Conservation (phyloP, 23 red algal species). For the Rhodosorus marinus region DNA sequence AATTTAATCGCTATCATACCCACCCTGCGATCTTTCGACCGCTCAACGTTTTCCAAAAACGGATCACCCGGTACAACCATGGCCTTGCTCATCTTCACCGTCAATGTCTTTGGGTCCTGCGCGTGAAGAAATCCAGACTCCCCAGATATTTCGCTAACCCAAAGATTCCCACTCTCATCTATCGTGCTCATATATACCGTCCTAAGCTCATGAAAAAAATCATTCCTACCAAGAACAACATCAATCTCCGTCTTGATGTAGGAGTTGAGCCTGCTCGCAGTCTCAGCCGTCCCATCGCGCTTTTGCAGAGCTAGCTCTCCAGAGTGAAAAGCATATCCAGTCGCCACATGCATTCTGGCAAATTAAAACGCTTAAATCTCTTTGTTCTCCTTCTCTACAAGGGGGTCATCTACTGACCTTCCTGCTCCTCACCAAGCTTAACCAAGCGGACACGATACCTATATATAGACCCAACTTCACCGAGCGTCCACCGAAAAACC, state of each 20-base stretch:
- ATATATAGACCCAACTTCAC: no score
- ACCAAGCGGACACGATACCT: no score
- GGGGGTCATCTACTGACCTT: no score
- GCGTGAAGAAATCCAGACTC: background rate
- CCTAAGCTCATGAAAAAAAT: background rate
- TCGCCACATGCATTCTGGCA: no score
- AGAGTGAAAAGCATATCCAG: conserved; percentile 35
- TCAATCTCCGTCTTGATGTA: no score
- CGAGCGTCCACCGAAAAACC: no score
- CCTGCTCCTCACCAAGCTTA: no score
- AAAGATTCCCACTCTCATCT: conserved; percentile 2
- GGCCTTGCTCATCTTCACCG: conserved; percentile 3
- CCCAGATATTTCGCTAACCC: conserved; percentile 9
- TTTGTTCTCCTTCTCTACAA: no score
- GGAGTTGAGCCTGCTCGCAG: conserved; percentile 24
- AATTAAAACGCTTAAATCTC: no score
- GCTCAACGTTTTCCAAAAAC: background rate
- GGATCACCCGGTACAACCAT: conserved; percentile 4
- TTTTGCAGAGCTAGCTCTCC: conserved; percentile 33
- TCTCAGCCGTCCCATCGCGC: conserved; percentile 23
- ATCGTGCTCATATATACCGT: conserved; percentile 1
- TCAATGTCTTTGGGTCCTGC: conserved; percentile 1
- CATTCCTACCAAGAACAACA: no score
- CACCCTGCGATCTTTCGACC: background rate
- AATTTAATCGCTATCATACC: conserved; percentile 23